Conservation (phyloP, 306 rosid species). For the Purshia tridentata region DNA sequence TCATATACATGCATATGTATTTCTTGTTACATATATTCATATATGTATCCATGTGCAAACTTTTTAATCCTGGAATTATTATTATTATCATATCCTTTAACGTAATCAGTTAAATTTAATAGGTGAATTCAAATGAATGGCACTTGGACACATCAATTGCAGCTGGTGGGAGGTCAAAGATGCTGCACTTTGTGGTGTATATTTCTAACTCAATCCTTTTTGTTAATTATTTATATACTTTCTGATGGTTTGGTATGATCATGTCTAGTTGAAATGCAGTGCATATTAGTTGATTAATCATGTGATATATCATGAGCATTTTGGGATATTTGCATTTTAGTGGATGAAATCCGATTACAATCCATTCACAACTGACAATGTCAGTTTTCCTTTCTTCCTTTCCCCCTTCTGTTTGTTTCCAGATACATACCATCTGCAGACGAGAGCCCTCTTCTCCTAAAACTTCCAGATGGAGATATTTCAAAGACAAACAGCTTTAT, state of each 20-base stretch:
- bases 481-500: constrained; percentile 89
- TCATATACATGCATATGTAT: neutral
- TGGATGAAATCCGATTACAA: neutral
- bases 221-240: constrained; percentile 7
- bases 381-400: constrained; percentile 23
- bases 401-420: constrained; percentile 24
- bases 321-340: neutral
- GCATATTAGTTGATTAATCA: neutral
- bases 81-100: neutral
- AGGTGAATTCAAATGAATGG: constrained; percentile 99
- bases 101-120: constrained; percentile 19
- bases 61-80: constrained; percentile 14
- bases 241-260: neutral
- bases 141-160: constrained; percentile 96
- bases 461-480: constrained; percentile 78
- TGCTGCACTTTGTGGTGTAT: constrained; percentile 98
- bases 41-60: neutral
- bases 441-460: constrained; percentile 88
- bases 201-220: constrained; percentile 45
- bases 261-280: neutral
- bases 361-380: constrained; percentile 6
- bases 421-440: constrained; percentile 80
- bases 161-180: constrained; percentile 97
- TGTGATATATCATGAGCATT: neutral
- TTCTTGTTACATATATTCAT: neutral